phyloP scores from a whole-genome alignment of 768 basidiomycete species.

The Rhodosporidiobolus sp. region DNA sequence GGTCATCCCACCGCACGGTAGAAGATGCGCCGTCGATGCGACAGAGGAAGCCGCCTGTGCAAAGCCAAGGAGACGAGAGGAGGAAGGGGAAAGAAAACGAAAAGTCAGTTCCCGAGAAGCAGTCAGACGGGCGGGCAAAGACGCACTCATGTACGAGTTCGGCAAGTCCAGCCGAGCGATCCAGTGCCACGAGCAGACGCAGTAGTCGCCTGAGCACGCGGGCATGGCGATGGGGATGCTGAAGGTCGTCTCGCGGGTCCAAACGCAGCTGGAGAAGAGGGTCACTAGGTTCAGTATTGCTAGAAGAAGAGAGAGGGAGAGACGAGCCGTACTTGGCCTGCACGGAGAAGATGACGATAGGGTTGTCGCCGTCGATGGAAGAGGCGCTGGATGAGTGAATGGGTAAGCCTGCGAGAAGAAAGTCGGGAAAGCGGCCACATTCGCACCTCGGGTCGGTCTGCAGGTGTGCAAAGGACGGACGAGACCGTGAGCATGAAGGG shows the following conservation, averaged over 20 bases:
- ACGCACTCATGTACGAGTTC: conserved; percentile 1
- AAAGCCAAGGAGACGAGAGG: no score
- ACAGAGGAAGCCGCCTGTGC: neutral
- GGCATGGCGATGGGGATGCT: neutral
- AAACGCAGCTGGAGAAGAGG: neutral
- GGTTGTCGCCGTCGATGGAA: neutral
- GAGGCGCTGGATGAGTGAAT: no score
- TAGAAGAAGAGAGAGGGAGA: neutral
- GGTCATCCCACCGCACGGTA: neutral
- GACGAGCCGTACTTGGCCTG: neutral
- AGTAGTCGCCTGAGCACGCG: neutral
- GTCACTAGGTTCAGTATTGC: neutral
- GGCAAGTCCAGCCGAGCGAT: neutral
- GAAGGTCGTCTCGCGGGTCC: neutral
- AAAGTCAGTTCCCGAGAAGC: no score
- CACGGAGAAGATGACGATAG: conserved; percentile 1
- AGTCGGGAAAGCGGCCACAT: neutral
- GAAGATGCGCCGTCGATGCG: neutral
- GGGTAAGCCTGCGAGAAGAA: neutral
- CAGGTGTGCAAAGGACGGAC: no score
- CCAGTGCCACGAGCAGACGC: neutral
- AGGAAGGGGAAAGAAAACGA: neutral
- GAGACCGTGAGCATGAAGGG: no score
- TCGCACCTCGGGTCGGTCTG: no score
- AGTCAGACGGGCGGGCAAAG: neutral